Evolutionary conservation across 2,329 filamentous ascomycete genomes (phyloP), one percentile per base, ranked within the genome.

Genomic region (Talaromyces islandicus): DNA sequence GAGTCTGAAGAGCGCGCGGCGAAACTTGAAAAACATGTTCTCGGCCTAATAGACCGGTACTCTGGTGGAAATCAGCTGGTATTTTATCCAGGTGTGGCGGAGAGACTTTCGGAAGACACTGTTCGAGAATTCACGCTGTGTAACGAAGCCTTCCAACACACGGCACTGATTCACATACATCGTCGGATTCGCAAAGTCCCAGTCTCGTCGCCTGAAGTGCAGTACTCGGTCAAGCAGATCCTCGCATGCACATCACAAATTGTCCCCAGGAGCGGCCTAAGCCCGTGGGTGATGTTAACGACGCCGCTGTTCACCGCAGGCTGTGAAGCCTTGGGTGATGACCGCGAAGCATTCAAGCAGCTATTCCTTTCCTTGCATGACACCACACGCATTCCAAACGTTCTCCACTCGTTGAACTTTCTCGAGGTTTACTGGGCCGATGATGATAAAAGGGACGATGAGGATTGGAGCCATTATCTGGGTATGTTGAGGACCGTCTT

Each of bases 221-320:
- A 75, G 58, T 63, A 65, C 10, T 74, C 73, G 11, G 73, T 75
- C 35, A 67, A 69, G 60, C 71, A 69, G 50, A 77, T 78, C 53
- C 64, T 78, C 7, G 75, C 75, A 50, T 75, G 71, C 56, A 73
- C 73, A 17, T 67, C 67, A 6, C 67, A 71, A 46, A 77, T 78
- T 56, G 69, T 70, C 3, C 76, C 76, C 5, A 70, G 72, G 1
- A 66, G 70, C 17, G 73, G 74, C 7, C 66, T 77, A 4, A 76
- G 74, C 54, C 76, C 76, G 9, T 75, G 74, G 70, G 74, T 75
- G 7, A 71, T 78, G 64, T 66, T 78, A 17, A 77, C 76, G 21
- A 78, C 76, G 7, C 75, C 76, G 7, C 62, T 78, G 6, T 78
- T 78, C 59, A 77, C 76, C 51, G 76, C 75, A 7, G 76, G 76